phyloP scores from a whole-genome alignment of 1,139 yeast species.

The Nakaseomyces bracarensis region DNA sequence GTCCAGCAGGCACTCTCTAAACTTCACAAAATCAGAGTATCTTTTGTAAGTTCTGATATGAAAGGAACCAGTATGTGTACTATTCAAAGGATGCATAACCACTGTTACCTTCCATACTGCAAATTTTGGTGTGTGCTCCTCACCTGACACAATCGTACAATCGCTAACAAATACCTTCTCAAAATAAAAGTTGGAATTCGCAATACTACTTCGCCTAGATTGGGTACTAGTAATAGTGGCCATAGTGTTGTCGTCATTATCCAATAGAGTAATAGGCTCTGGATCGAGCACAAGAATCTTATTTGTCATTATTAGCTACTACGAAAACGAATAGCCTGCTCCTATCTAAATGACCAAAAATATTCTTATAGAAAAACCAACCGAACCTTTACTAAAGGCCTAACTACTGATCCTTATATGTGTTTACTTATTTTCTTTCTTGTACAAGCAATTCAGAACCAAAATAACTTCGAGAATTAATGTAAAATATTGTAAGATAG shows the following conservation, averaged over 20 bases:
- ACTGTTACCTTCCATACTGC: constrained; percentile 27
- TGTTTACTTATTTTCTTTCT: no score
- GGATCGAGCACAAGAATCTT: constrained; percentile 20
- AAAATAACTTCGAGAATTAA: no score
- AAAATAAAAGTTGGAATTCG: constrained; percentile 11
- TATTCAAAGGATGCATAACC: constrained; percentile 14
- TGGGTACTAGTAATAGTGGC: constrained; percentile 5
- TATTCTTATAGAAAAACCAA: no score
- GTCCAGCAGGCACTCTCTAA: constrained; percentile 16
- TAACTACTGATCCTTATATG: no score
- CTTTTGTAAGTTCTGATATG: constrained; percentile 22
- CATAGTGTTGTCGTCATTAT: constrained; percentile 14
- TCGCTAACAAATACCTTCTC: constrained; percentile 18
- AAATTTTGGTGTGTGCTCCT: constrained; percentile 18
- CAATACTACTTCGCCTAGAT: constrained; percentile 10
- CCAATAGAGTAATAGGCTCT: constrained; percentile 22
- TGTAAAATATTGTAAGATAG: no score
- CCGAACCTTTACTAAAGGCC: no score
- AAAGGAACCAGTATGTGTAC: constrained; percentile 7
- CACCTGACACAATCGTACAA: constrained; percentile 24
- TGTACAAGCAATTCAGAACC: no score
- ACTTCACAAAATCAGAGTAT: constrained; percentile 24
- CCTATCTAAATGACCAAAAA: no score
- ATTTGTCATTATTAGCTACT: constrained; percentile 7
- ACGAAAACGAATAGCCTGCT: no score